Base-by-base conservation (phyloP, 2,329 filamentous ascomycete genomes). In the Cytospora paraplurivora region DNA sequence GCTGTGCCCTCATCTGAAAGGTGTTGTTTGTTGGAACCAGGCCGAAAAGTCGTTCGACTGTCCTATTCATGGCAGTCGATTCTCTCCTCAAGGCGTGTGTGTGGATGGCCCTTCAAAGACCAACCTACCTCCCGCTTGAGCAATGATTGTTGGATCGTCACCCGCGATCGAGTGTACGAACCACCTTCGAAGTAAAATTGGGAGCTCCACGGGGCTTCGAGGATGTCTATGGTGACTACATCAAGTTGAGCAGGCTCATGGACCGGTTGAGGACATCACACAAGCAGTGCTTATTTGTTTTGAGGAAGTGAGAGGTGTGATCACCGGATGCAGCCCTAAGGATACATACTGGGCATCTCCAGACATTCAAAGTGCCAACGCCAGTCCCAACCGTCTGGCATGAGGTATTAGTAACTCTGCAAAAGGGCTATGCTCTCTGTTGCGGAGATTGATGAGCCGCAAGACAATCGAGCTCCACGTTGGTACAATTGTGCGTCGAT, bases 21-120 rank as follows among this genome's bases (percentile, higher is more conserved):
- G 81, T 0, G 79, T 86, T 0, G 77, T 86, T 0, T 83, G 81
- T 70, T 86, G 83, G 83, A 86, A 86, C 64, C 67, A 72, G 6
- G 73, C 74, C 0, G 82, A 85, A 72, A 82, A 81, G 73, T 80
- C 76, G 57, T 85, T 79, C 73, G 83, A 86, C 70, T 86, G 83
- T 67, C 83, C 83, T 0, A 72, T 79, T 0, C 77, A 80, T 63
- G 77, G 78, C 1, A 79, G 76, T 59, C 70, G 78, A 10, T 79
- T 78, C 63, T 74, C 73, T 0, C 68, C 69, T 35, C 72, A 72
- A 15, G 75, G 76, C 0, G 61, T 76, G 21, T 77, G 76, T 62
- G 65, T 78, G 6, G 71, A 69, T 21, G 77, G 76, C 0, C 77
- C 76, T 8, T 68, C 75, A 1, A 77, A 76, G 67, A 67, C 62